Conservation (phyloP, 2,329 filamentous ascomycete species). For the Ilyonectria sp. region DNA sequence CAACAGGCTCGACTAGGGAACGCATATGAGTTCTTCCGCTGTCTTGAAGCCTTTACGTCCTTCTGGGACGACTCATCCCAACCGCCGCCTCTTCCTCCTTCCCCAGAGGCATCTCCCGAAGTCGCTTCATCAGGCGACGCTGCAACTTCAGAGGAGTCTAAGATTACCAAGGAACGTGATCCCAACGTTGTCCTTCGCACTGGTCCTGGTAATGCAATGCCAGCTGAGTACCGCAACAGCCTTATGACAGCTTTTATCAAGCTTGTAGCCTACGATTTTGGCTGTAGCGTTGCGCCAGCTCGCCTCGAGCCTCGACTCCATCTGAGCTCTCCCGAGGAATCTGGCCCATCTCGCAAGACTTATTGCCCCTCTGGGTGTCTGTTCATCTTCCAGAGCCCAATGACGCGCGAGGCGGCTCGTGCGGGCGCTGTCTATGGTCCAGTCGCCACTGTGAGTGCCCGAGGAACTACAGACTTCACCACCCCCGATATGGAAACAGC, state of each 20-base stretch:
- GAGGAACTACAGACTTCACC: slow-evolving; percentile 68
- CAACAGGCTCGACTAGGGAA: slow-evolving; percentile 71
- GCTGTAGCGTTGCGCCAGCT: slow-evolving; percentile 71
- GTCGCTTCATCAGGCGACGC: slow-evolving; percentile 32
- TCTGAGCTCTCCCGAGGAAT: slow-evolving; percentile 58
- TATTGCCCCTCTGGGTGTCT: slow-evolving; percentile 72
- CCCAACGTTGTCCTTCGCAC: slow-evolving; percentile 55
- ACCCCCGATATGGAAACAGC: slow-evolving; percentile 64
- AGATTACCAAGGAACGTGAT: slow-evolving; percentile 33
- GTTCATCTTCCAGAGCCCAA: slow-evolving; percentile 73
- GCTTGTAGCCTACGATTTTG: slow-evolving; percentile 76
- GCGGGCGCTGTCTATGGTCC: slow-evolving; percentile 74
- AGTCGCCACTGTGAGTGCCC: slow-evolving; percentile 71
- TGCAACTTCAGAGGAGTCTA: slow-evolving; percentile 20
- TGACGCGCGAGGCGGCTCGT: slow-evolving; percentile 72
- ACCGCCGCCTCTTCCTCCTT: slow-evolving; percentile 50
- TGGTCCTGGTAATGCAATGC: slow-evolving; percentile 69
- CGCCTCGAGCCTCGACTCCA: slow-evolving; percentile 73
- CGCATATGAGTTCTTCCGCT: slow-evolving; percentile 76
- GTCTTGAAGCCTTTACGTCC: slow-evolving; percentile 70
- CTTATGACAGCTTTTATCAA: slow-evolving; percentile 74
- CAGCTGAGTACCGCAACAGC: slow-evolving; percentile 69
- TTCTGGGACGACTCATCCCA: slow-evolving; percentile 75
- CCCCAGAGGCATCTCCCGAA: slow-evolving; percentile 50
- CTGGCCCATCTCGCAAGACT: slow-evolving; percentile 58